Percentiles rank a stretch among this genome's conserved stretches.
These are phyloP conservation scores for Hemisphaericaspora nanyangensis DNA, from an alignment of 805 yeast species.

Conservation along the genomic window DNA sequence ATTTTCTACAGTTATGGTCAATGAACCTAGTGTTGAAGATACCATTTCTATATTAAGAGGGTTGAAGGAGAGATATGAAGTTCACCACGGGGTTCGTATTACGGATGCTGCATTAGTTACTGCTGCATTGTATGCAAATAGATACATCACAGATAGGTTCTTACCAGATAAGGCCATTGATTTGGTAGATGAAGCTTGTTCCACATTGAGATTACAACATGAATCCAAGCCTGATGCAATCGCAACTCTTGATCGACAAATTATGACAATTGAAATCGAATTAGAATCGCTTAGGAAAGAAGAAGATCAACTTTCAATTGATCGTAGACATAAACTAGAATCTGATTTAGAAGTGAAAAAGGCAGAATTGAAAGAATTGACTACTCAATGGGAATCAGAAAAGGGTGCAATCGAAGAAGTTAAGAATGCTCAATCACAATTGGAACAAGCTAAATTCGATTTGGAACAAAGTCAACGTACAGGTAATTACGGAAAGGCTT, in stretches of 20 bases:
- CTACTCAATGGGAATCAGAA: slow-evolving; percentile 85
- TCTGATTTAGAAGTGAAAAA: slow-evolving; percentile 59
- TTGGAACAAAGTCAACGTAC: slow-evolving; percentile 78
- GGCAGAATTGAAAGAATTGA: slow-evolving; percentile 65
- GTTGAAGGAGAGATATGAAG: slow-evolving; percentile 89
- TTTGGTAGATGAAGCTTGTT: slow-evolving; percentile 95
- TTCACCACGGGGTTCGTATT: slow-evolving; percentile 95
- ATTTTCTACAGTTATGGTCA: slow-evolving; percentile 81
- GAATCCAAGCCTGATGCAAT: slow-evolving; percentile 96
- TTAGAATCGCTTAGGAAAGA: slow-evolving; percentile 91
- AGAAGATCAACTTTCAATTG: slow-evolving; percentile 78
- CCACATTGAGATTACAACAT: slow-evolving; percentile 89
- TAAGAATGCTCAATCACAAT: slow-evolving; percentile 73
- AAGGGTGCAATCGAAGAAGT: slow-evolving; percentile 70
- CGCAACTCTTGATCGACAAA: slow-evolving; percentile 79
- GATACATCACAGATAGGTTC: slow-evolving; percentile 88
- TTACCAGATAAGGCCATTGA: slow-evolving; percentile 97
- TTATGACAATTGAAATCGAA: slow-evolving; percentile 94
- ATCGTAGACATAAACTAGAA: slow-evolving; percentile 72
- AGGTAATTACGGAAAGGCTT: slow-evolving; percentile 84
- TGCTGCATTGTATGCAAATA: slow-evolving; percentile 83
- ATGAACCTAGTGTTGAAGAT: slow-evolving; percentile 88
- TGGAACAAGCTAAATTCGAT: slow-evolving; percentile 81
- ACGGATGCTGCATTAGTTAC: slow-evolving; percentile 90
- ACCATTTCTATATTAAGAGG: slow-evolving; percentile 92